Conservation (phyloP, 805 yeast species). For the Zygosaccharomyces bailii region DNA sequence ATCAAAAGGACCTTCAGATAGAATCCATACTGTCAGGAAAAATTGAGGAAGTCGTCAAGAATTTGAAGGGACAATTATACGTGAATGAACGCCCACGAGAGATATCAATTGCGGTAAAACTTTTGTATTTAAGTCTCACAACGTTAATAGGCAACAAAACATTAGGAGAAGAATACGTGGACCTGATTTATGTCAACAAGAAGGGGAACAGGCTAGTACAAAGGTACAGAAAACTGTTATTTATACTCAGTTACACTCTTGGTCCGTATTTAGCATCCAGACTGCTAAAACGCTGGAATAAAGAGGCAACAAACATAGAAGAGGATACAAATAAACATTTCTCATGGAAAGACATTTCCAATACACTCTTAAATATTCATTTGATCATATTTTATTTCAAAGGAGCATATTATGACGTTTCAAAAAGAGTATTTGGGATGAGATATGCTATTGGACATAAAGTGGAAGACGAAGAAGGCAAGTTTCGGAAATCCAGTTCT, state of each 20-base stretch:
- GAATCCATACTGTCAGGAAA: conserved; percentile 53
- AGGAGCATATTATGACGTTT: conserved; percentile 76
- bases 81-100: conserved; percentile 62
- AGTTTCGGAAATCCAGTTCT: conserved; percentile 38
- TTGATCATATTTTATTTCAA: conserved; percentile 76
- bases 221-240: conserved; percentile 48
- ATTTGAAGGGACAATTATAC: conserved; percentile 58
- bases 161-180: conserved; percentile 92
- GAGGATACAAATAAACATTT: conserved; percentile 11
- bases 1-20: conserved; percentile 82
- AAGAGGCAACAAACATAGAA: conserved; percentile 2
- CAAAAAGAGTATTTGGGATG: conserved; percentile 74
- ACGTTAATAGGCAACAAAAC: conserved; percentile 76
- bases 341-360: conserved; percentile 42
- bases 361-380: conserved; percentile 61
- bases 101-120: conserved; percentile 53
- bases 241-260: conserved; percentile 55
- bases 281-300: conserved; percentile 18
- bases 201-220: conserved; percentile 51
- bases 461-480: conserved; percentile 38
- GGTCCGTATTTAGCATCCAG: conserved; percentile 54
- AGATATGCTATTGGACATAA: conserved; percentile 73
- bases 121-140: conserved; percentile 67
- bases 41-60: conserved; percentile 52
- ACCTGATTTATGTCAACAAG: conserved; percentile 60